Evolutionary conservation across 2,329 filamentous ascomycete species (phyloP).

Genomic region (Phialophora chinensis): DNA sequence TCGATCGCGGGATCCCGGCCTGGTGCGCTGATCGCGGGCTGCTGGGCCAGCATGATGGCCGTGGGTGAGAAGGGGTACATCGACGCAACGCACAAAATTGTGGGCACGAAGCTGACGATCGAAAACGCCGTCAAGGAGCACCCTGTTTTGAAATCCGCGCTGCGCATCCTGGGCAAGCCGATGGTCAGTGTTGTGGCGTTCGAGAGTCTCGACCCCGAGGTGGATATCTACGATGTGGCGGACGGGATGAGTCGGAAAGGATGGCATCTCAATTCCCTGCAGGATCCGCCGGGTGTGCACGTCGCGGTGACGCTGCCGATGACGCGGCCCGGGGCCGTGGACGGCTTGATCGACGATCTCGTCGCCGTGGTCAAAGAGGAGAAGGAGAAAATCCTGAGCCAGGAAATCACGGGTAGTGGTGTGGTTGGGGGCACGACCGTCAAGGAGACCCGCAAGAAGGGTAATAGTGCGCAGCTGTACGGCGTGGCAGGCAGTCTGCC

Average conservation of each 20-base stretch:
- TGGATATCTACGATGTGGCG: conserved; percentile 93
- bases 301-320: conserved; percentile 85
- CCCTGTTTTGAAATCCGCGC: conserved; percentile 70
- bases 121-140: conserved; percentile 73
- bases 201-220: conserved; percentile 67
- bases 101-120: conserved; percentile 84
- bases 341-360: conserved; percentile 76
- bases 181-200: conserved; percentile 92
- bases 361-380: conserved; percentile 66
- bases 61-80: conserved; percentile 89
- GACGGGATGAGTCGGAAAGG: conserved; percentile 83
- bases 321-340: conserved; percentile 74
- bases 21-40: conserved; percentile 91
- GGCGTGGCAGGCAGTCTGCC: conserved; percentile 93
- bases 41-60: conserved; percentile 90
- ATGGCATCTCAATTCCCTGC: conserved; percentile 95
- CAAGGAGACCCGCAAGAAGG: conserved; percentile 58
- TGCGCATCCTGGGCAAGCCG: conserved; percentile 81
- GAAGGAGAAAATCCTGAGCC: conserved; percentile 73
- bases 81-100: conserved; percentile 83
- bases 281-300: conserved; percentile 89
- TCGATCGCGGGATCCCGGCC: conserved; percentile 90
- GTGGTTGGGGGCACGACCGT: conserved; percentile 24
- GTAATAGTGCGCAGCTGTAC: conserved; percentile 84
- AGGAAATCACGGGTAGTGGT: conserved; percentile 9